Evolutionary conservation across 352 stramenopile genomes (phyloP).

Genomic region (Pythium aquatile): DNA sequence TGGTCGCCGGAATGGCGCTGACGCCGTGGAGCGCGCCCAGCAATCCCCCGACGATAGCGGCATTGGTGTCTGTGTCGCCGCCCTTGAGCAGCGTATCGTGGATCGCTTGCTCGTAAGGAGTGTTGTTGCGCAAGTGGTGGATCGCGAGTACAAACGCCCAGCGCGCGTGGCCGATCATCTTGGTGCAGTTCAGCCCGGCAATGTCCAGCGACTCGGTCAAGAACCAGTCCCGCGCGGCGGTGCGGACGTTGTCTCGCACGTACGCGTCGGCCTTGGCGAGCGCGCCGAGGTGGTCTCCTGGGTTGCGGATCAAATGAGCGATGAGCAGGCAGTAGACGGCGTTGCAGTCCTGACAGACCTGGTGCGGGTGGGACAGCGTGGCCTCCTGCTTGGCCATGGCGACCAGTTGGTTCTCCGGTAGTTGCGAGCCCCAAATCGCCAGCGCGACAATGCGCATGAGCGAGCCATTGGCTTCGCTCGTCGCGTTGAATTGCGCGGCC

Average conservation of each 20-base stretch:
- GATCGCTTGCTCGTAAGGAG: slow-evolving; percentile 45
- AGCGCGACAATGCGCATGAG: slow-evolving; percentile 54
- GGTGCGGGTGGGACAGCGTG: slow-evolving; percentile 47
- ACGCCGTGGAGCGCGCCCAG: slow-evolving; percentile 51
- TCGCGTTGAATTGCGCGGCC: slow-evolving; percentile 23
- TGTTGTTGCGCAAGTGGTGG: slow-evolving; percentile 41
- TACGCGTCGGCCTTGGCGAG: slow-evolving; percentile 36
- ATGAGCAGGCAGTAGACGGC: slow-evolving; percentile 56
- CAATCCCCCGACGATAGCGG: slow-evolving; percentile 49
- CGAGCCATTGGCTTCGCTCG: slow-evolving; percentile 51
- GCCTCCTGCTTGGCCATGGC: slow-evolving; percentile 37
- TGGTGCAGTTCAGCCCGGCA: slow-evolving; percentile 32
- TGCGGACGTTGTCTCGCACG: slow-evolving; percentile 30
- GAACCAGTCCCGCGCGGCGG: slow-evolving; percentile 42
- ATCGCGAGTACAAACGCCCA: slow-evolving; percentile 53
- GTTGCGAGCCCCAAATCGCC: slow-evolving; percentile 35
- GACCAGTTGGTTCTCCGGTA: slow-evolving; percentile 32
- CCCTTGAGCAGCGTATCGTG: slow-evolving; percentile 48
- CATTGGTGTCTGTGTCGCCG: slow-evolving; percentile 62
- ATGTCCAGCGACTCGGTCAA: slow-evolving; percentile 44
- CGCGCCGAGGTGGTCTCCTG: slow-evolving; percentile 36
- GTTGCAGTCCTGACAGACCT: slow-evolving; percentile 60
- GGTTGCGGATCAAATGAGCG: slow-evolving; percentile 40
- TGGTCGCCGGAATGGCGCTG: slow-evolving; percentile 38
- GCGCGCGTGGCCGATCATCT: slow-evolving; percentile 39